Conservation (phyloP, 108 stramenopile genomes). For the Chaetoceros tenuissimus region DNA sequence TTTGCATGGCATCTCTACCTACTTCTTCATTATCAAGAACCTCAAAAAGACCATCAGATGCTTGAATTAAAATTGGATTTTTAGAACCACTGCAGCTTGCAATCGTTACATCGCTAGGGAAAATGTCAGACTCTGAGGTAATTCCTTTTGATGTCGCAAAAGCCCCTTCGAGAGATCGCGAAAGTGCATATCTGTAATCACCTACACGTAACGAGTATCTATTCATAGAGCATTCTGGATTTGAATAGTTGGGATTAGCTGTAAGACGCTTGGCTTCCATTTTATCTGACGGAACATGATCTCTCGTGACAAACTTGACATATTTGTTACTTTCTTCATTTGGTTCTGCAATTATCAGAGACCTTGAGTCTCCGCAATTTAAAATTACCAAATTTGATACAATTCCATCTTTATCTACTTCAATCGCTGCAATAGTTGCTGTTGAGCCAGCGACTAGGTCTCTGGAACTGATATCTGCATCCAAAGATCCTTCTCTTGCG, state of each 20-base stretch:
- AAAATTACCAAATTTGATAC: conserved; percentile 35
- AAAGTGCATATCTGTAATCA: conserved; percentile 66
- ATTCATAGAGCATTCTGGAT: conserved; percentile 44
- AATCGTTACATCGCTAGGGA: conserved; percentile 50
- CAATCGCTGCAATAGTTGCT: conserved; percentile 44
- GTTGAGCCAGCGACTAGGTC: conserved; percentile 67
- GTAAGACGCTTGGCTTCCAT: conserved; percentile 43
- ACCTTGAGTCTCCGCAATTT: conserved; percentile 76
- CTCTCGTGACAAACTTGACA: conserved; percentile 47
- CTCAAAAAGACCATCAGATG: conserved; percentile 79
- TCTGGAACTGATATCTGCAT: conserved; percentile 49
- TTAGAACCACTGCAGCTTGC: conserved; percentile 21
- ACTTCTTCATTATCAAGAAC: conserved; percentile 74
- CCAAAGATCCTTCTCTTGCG: conserved; percentile 50
- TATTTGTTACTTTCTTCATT: conserved; percentile 21
- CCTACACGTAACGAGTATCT: conserved; percentile 50
- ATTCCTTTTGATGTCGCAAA: conserved; percentile 77
- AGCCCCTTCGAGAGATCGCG: conserved; percentile 53
- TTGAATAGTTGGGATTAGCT: conserved; percentile 38
- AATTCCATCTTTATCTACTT: conserved; percentile 32
- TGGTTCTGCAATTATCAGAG: conserved; percentile 35
- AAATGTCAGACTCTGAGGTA: conserved; percentile 15
- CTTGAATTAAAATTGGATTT: conserved; percentile 36
- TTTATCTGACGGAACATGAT: conserved; percentile 53
- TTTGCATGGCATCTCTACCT: conserved; percentile 37